A percentile compares a stretch with the other conserved stretches of the same genome.
phyloP scores from a whole-genome alignment of 371 early-diverging fungal species.

The Mortierella sp. region DNA sequence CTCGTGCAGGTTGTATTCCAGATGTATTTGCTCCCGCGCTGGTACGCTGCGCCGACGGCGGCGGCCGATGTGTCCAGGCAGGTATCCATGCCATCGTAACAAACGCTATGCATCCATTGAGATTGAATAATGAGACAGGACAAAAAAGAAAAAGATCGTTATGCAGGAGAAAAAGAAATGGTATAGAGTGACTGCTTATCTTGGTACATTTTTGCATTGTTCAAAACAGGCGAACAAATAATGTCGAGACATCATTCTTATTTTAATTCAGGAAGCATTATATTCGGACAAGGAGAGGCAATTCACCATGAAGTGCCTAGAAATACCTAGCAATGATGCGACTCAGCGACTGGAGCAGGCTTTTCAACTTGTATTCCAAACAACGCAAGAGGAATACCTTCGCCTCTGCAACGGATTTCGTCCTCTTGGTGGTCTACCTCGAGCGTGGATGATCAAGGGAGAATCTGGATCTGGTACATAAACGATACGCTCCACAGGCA shows the following conservation, averaged over 20 bases:
- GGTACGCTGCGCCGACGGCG: background rate
- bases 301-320: slow-evolving; percentile 14
- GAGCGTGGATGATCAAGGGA: slow-evolving; percentile 45
- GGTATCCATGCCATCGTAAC: slow-evolving; percentile 2
- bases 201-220: background rate
- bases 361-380: slow-evolving; percentile 47
- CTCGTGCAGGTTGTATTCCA: background rate
- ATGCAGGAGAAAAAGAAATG: background rate
- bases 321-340: slow-evolving; percentile 33
- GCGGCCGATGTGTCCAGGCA: slow-evolving; percentile 1
- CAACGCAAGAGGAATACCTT: slow-evolving; percentile 13
- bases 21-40: background rate
- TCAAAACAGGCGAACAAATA: background rate
- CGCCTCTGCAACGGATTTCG: slow-evolving; percentile 27
- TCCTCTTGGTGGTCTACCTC: slow-evolving; percentile 39
- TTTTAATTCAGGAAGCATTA: no score
- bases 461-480: slow-evolving; percentile 46
- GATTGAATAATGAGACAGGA: background rate
- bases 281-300: background rate
- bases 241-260: background rate
- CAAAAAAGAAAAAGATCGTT: background rate
- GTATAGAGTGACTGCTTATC: background rate
- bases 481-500: background rate
- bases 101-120: background rate
- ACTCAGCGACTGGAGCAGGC: slow-evolving; percentile 48